Evolutionary conservation across 179 eudicot genomes (phyloP).

Genomic region (Actinidia polygama): DNA sequence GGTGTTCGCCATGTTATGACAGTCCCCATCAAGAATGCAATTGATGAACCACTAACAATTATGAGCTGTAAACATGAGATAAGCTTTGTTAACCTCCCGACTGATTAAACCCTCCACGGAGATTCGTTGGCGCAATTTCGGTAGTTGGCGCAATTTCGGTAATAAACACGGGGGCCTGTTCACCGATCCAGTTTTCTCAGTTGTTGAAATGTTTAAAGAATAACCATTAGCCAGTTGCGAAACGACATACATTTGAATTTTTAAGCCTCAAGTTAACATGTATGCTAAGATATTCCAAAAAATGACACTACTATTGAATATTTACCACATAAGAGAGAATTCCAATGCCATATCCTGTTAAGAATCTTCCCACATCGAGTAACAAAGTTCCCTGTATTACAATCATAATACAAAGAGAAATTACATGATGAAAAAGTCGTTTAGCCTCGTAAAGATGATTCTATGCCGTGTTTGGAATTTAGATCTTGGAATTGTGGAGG

Average conservation of each 20-base stretch:
- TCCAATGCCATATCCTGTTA: constrained; percentile 87
- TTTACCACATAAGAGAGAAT: constrained; percentile 83
- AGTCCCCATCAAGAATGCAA: constrained; percentile 61
- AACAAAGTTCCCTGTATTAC: constrained; percentile 48
- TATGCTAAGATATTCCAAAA: background rate
- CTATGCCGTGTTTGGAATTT: no score
- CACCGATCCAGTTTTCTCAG: constrained; percentile 9
- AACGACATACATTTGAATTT: background rate
- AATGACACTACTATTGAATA: background rate
- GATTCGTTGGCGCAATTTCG: constrained; percentile 83
- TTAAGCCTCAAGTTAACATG: background rate
- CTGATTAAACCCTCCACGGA: constrained; percentile 92
- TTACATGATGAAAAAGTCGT: no score
- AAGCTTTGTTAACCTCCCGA: constrained; percentile 26
- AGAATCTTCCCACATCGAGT: constrained; percentile 79
- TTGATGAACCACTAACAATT: constrained; percentile 71
- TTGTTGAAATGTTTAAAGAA: background rate
- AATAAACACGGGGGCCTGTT: constrained; percentile 75
- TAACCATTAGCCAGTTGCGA: background rate
- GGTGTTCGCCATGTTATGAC: constrained; percentile 68
- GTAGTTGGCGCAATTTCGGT: constrained; percentile 91
- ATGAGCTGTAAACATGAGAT: constrained; percentile 53
- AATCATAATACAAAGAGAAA: background rate
- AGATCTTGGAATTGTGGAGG: no score
- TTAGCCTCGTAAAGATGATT: no score